Conservation (phyloP, 1,284 basidiomycete species). For the Malassezia caprae region DNA sequence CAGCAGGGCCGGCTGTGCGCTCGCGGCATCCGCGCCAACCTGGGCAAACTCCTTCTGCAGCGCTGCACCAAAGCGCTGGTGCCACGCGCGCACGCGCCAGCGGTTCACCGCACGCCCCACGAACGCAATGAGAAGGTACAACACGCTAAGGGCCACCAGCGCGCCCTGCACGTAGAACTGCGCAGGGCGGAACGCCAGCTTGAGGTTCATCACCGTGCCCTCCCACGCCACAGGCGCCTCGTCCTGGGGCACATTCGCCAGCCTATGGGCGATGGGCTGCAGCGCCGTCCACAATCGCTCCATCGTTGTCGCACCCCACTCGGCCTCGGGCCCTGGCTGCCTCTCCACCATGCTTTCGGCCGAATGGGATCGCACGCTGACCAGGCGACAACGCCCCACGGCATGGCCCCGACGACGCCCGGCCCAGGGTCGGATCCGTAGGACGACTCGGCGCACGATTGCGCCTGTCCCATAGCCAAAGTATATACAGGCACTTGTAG, state of each 20-base stretch:
- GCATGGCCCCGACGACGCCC: neutral
- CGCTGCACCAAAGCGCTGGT: neutral
- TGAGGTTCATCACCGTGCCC: neutral
- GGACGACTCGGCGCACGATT: neutral
- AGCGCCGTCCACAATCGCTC: neutral
- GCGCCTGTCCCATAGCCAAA: neutral
- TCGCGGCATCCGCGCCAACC: slow-evolving; percentile 20
- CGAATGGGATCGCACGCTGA: neutral
- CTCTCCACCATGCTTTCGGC: neutral
- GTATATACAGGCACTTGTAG: neutral
- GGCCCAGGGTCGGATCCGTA: neutral
- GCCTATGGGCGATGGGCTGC: neutral
- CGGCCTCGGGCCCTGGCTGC: neutral
- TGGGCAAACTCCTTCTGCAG: slow-evolving; percentile 18
- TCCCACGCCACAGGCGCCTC: slow-evolving; percentile 1
- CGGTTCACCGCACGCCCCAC: slow-evolving; percentile 7
- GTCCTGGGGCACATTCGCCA: neutral
- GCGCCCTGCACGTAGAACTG: slow-evolving; percentile 8
- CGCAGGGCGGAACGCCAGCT: slow-evolving; percentile 7
- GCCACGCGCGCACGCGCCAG: neutral
- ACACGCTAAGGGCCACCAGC: neutral
- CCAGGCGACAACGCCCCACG: neutral
- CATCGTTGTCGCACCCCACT: slow-evolving; percentile 1
- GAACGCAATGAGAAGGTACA: slow-evolving; percentile 1
- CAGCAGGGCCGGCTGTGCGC: slow-evolving; percentile 18